Conservation (phyloP, 2,329 filamentous ascomycete species). For the Seiridium unicorne region DNA sequence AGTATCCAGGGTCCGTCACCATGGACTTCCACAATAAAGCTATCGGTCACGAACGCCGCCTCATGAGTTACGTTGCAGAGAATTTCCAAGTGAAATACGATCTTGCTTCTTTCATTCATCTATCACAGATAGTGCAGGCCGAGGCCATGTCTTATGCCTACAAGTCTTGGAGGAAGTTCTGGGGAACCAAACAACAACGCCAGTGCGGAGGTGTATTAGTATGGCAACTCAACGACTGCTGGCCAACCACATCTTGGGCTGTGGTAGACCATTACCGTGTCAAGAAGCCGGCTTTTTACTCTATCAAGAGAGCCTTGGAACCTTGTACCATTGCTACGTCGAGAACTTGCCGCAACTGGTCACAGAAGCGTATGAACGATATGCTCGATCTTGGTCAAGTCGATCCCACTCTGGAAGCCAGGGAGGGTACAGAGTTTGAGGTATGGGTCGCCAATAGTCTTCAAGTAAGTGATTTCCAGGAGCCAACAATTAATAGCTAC, state of each 20-base stretch:
- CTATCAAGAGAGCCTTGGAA: constrained; percentile 58
- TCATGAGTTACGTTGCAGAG: constrained; percentile 73
- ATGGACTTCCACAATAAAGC: constrained; percentile 85
- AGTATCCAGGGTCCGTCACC: constrained; percentile 66
- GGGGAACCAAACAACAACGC: constrained; percentile 53
- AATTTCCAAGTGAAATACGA: constrained; percentile 59
- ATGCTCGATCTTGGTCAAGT: constrained; percentile 34
- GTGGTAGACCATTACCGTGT: constrained; percentile 60
- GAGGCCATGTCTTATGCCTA: constrained; percentile 52
- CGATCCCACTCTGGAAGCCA: constrained; percentile 35
- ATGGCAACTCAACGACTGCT: constrained; percentile 72
- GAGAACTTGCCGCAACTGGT: constrained; percentile 40
- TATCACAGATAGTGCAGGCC: constrained; percentile 52
- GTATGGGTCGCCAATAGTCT: constrained; percentile 40
- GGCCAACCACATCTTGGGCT: constrained; percentile 65
- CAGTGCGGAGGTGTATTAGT: constrained; percentile 65
- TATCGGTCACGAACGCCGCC: constrained; percentile 69
- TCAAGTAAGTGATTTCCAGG: background rate
- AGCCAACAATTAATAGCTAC: background rate
- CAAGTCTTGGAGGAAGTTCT: constrained; percentile 59
- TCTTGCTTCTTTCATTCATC: constrained; percentile 50
- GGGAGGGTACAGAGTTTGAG: constrained; percentile 36
- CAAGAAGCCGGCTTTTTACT: constrained; percentile 11
- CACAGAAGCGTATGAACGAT: constrained; percentile 40
- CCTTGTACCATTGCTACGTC: constrained; percentile 59